Evolutionary conservation across 352 stramenopile species (phyloP).

Genomic region (Globisporangium ultimum): DNA sequence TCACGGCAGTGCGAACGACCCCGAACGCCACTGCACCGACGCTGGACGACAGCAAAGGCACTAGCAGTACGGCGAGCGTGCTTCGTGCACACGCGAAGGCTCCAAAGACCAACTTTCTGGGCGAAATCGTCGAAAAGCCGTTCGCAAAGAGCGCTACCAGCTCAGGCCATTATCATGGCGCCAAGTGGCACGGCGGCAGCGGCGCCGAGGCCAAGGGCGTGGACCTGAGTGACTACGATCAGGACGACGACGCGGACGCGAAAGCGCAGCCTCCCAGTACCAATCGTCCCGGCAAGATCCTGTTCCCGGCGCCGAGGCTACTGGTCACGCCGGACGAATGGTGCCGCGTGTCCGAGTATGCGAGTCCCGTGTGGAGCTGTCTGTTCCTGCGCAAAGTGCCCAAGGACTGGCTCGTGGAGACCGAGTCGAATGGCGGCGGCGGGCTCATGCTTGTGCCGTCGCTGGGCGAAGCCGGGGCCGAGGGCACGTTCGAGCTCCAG

Average conservation of each 20-base stretch:
- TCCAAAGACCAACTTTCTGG: conserved; percentile 71
- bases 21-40: conserved; percentile 4
- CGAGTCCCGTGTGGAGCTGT: conserved; percentile 44
- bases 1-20: conserved; percentile 48
- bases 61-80: conserved; percentile 26
- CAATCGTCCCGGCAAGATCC: conserved; percentile 1
- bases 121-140: conserved; percentile 51
- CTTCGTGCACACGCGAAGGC: conserved; percentile 40
- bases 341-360: conserved; percentile 64
- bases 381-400: conserved; percentile 65
- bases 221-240: conserved; percentile 8
- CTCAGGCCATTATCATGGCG: no score
- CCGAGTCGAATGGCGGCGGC: no score
- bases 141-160: conserved; percentile 23
- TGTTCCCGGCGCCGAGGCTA: conserved; percentile 54
- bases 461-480: conserved; percentile 58
- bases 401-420: conserved; percentile 57
- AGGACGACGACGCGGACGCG: conserved; percentile 18
- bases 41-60: conserved; percentile 2
- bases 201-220: conserved; percentile 15
- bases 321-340: conserved; percentile 76
- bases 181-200: conserved; percentile 18
- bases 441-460: conserved; percentile 75
- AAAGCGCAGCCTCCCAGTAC: conserved; percentile 6
- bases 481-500: conserved; percentile 84